These are phyloP conservation scores for Colletotrichum sp. DNA, from an alignment of 2,329 filamentous ascomycete genomes.

Conservation along the genomic window DNA sequence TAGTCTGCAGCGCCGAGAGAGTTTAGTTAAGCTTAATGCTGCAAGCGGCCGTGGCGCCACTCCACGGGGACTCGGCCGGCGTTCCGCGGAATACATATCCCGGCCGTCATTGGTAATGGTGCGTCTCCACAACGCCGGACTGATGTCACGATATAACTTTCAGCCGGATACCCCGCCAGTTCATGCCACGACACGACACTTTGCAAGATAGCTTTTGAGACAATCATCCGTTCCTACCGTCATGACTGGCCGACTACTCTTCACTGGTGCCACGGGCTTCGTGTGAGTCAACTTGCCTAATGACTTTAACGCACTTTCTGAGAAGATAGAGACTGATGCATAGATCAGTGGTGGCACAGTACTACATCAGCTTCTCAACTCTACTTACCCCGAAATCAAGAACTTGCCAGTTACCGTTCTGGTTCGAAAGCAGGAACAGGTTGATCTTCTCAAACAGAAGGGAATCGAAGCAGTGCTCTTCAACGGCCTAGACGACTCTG, in stretches of 20 bases:
- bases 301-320: background rate
- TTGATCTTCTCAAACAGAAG: slow-evolving; percentile 22
- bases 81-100: slow-evolving; percentile 2
- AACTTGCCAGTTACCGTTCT: slow-evolving; percentile 25
- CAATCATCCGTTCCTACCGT: background rate
- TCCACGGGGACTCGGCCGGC: background rate
- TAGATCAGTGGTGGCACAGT: slow-evolving; percentile 30
- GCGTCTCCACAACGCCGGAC: background rate
- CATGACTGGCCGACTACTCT: slow-evolving; percentile 20
- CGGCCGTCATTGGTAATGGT: background rate
- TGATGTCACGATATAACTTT: background rate
- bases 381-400: slow-evolving; percentile 23
- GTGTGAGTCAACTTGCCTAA: slow-evolving; percentile 16
- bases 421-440: slow-evolving; percentile 32
- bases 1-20: background rate
- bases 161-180: background rate
- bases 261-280: slow-evolving; percentile 32
- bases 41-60: background rate
- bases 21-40: background rate
- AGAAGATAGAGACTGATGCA: background rate
- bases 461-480: slow-evolving; percentile 15
- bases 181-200: background rate
- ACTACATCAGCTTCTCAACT: slow-evolving; percentile 25
- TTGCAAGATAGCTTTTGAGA: background rate
- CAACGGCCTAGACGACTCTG: slow-evolving; percentile 24